Conservation (phyloP, 2,329 filamentous ascomycete species). For the Sporothrix humicola region DNA sequence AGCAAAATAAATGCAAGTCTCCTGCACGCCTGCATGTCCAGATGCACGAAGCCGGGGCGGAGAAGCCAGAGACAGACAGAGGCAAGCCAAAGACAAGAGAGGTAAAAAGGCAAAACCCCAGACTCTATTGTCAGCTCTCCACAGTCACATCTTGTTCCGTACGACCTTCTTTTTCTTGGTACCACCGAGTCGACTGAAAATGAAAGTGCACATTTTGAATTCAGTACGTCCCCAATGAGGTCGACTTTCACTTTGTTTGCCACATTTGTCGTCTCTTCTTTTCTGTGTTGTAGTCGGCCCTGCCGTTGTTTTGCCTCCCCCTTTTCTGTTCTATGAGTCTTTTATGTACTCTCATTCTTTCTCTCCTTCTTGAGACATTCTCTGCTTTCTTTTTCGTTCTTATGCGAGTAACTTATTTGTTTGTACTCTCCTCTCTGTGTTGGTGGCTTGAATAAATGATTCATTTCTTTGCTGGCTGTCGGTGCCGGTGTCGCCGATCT, state of each 20-base stretch:
- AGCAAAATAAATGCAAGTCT: neutral
- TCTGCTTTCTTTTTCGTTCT: too few species aligned
- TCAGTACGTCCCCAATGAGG: neutral
- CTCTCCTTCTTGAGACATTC: too few species aligned
- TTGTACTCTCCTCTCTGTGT: too few species aligned
- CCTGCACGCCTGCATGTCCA: neutral
- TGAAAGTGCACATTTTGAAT: neutral
- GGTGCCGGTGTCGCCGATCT: conserved; percentile 24
- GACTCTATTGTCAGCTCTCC: too few species aligned
- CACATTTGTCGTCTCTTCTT: neutral
- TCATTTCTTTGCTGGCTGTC: neutral
- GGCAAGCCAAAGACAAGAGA: neutral
- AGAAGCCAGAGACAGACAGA: neutral
- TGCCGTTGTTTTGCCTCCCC: neutral
- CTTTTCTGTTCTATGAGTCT: neutral
- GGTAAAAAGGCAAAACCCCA: too few species aligned
- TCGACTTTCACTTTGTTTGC: neutral
- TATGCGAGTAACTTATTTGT: too few species aligned
- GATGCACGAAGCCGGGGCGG: conserved; percentile 1
- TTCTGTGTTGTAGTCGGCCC: neutral
- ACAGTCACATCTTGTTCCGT: neutral
- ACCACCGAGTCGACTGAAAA: too few species aligned
- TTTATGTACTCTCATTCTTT: too few species aligned
- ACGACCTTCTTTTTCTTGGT: neutral
- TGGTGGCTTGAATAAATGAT: neutral